A percentile compares a stretch with the other conserved stretches of the same genome.
phyloP scores from a whole-genome alignment of 805 yeast genomes.

The Zygotorulaspora chibaensis region DNA sequence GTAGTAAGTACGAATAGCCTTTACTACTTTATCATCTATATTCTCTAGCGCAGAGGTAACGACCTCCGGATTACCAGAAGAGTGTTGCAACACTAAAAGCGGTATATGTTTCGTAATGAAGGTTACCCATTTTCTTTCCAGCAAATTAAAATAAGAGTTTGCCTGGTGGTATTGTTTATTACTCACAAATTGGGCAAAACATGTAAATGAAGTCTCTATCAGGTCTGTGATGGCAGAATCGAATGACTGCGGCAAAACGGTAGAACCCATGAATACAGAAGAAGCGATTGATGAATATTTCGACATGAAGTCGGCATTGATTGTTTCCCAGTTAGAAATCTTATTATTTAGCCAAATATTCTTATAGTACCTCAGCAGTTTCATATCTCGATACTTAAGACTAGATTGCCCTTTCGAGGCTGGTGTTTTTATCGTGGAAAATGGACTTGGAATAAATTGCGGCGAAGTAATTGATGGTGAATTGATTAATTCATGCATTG shows the following conservation, averaged over 20 bases:
- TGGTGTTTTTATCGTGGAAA: constrained; percentile 18
- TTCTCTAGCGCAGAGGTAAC: constrained; percentile 26
- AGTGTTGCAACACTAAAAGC: constrained; percentile 36
- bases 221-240: constrained; percentile 28
- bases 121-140: constrained; percentile 42
- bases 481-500: constrained; percentile 15
- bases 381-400: constrained; percentile 27
- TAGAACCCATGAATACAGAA: constrained; percentile 31
- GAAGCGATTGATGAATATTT: constrained; percentile 33
- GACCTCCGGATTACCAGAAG: constrained; percentile 25
- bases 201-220: constrained; percentile 39
- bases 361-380: constrained; percentile 32
- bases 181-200: constrained; percentile 43
- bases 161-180: constrained; percentile 39
- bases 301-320: constrained; percentile 30
- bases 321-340: constrained; percentile 36
- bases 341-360: constrained; percentile 39
- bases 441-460: constrained; percentile 28
- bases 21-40: constrained; percentile 31
- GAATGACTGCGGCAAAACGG: constrained; percentile 18
- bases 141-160: constrained; percentile 33
- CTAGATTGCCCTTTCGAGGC: constrained; percentile 10
- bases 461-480: constrained; percentile 34
- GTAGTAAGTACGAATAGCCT: constrained; percentile 34
- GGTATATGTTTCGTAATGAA: constrained; percentile 48